Percentiles rank a stretch among this genome's conserved stretches.
These are phyloP conservation scores for Trebouxia sp. DNA, from an alignment of 139 green algal genomes.

Conservation along the genomic window DNA sequence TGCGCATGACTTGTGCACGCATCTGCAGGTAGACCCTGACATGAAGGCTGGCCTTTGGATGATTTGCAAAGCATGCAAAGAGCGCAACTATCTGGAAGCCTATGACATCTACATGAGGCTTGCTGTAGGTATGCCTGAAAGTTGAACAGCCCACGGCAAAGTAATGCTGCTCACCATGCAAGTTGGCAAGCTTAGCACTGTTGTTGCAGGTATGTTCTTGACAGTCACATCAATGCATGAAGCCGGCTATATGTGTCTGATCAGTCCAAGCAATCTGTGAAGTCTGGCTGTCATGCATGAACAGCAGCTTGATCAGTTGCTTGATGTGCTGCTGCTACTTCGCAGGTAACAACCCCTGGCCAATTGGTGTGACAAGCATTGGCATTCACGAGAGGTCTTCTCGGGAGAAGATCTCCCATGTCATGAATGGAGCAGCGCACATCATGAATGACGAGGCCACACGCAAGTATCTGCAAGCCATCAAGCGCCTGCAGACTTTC, in stretches of 20 bases:
- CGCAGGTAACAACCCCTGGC: conserved; percentile 90
- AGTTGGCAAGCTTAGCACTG: too few relatives aligned
- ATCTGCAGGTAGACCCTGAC: conserved; percentile 36
- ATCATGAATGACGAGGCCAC: conserved; percentile 99
- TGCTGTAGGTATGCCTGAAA: conserved; percentile 72
- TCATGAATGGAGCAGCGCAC: conserved; percentile 81
- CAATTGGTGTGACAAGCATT: conserved; percentile 95
- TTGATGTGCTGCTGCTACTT: not conserved
- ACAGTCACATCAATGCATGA: too few relatives aligned
- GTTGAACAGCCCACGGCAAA: too few relatives aligned
- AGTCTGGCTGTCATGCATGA: not conserved
- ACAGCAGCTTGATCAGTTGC: not conserved
- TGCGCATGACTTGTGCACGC: not conserved
- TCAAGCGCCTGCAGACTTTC: conserved; percentile 90
- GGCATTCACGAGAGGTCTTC: conserved; percentile 87
- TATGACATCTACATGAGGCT: conserved; percentile 96
- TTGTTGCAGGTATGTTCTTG: too few relatives aligned
- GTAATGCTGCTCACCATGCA: too few relatives aligned
- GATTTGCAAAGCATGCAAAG: conserved; percentile 67
- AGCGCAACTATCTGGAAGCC: conserved; percentile 93
- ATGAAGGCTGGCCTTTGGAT: conserved; percentile 59
- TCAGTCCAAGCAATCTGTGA: too few relatives aligned
- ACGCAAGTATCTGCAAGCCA: conserved; percentile 88
- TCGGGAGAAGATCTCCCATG: conserved; percentile 93
- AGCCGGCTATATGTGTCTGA: too few relatives aligned